These are phyloP conservation scores for Rhododendron mucronatum DNA, from an alignment of 148 eudicot species.

Conservation along the genomic window DNA sequence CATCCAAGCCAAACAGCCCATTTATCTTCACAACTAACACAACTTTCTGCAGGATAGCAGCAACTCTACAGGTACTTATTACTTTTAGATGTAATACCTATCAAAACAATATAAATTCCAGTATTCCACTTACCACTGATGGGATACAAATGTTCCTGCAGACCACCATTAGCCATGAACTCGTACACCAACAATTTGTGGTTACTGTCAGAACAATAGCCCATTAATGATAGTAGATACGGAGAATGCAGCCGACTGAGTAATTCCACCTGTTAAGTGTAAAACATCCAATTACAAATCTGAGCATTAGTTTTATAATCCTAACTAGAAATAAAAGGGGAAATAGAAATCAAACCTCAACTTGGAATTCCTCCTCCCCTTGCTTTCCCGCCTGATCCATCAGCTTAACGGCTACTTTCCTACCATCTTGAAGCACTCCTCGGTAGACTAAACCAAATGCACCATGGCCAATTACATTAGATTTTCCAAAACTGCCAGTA, in stretches of 20 bases:
- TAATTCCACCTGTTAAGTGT: conserved; percentile 70
- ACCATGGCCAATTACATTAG: conserved; percentile 89
- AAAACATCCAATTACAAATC: conserved; percentile 14
- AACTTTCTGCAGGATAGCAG: background rate
- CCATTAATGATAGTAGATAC: conserved; percentile 71
- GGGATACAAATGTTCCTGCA: conserved; percentile 86
- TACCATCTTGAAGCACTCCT: conserved; percentile 79
- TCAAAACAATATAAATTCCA: background rate
- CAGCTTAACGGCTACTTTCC: conserved; percentile 84
- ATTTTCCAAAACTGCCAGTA: conserved; percentile 82
- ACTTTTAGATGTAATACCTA: background rate
- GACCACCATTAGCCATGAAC: conserved; percentile 93
- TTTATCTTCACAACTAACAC: background rate
- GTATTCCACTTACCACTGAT: conserved; percentile 43
- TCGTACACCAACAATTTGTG: conserved; percentile 84
- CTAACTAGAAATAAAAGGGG: background rate
- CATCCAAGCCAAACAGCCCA: background rate
- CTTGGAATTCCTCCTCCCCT: conserved; percentile 90
- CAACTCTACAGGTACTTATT: background rate
- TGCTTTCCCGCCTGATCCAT: conserved; percentile 94
- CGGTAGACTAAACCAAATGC: conserved; percentile 84
- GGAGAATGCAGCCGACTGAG: conserved; percentile 76
- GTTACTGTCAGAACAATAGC: conserved; percentile 78
- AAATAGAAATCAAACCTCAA: conserved; percentile 54
- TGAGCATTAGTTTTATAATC: background rate